Base-by-base conservation (phyloP, 257 asterid genomes). In the Nicotiana tomentosiformis region DNA sequence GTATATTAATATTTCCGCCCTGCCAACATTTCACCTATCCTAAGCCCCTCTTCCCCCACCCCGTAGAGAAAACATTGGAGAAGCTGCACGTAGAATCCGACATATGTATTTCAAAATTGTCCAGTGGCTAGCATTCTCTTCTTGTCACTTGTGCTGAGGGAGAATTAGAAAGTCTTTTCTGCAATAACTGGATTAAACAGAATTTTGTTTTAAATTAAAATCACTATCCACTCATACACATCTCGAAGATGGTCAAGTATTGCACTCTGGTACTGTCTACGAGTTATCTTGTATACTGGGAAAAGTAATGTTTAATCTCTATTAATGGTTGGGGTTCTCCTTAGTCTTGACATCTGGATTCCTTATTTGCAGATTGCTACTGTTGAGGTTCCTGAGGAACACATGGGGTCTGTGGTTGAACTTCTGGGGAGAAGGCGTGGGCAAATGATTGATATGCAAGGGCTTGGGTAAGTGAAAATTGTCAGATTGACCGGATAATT, bases 341-440 rank as follows among this genome's bases (percentile, higher is more conserved):
- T 53, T 74, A 15, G 43, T 12, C 61, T 8, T 23, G 43, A 74
- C 26, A 15, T 49, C 29, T 26, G 43, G 9, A 83, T 68, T 77
- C 64, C 82, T 66, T 78, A 76, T 85, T 55, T 87, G 82, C 93
- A 95, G 98, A 90, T 92, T 84, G 98, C 99, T 60, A 88, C 94
- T 55, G 98, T 94, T 64, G 99, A 96, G 88, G 99, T 94, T 80
- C 98, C 93, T 7, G 99, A 96, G 89, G 98, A 87, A 85, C 93
- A 92, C 86, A 76, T 94, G 94, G 99, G 99, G 58, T 83, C 98
- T 8, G 98, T 94, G 55, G 96, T 96, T 60, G 98, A 96, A 89
- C 97, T 96, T 89, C 98, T 96, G 60, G 99, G 99, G 83, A 87
- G 90, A 92, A 89, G 99, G 85, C 98, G 98, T 82, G 98, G 99